These are phyloP conservation scores for Tulasnella sp. DNA, from an alignment of 768 basidiomycete genomes.

Conservation along the genomic window DNA sequence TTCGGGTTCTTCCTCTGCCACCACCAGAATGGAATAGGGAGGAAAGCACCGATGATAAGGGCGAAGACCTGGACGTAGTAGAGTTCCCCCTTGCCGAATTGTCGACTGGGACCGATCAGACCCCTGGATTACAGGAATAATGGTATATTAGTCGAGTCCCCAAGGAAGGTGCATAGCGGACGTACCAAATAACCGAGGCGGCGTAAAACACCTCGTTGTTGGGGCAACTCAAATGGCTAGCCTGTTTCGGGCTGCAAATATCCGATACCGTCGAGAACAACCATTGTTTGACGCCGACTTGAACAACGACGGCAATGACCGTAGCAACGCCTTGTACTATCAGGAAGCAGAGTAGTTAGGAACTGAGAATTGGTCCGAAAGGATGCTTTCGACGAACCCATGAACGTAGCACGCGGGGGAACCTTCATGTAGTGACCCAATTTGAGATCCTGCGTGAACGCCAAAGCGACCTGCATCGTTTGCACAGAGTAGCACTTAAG, in stretches of 20 bases:
- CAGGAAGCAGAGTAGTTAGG: background rate
- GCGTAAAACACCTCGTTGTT: conserved; percentile 42
- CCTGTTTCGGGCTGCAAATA: conserved; percentile 41
- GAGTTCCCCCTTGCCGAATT: conserved; percentile 41
- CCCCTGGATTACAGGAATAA: conserved; percentile 38
- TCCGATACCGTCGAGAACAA: conserved; percentile 42
- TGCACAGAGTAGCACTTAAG: conserved; percentile 43
- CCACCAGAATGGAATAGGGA: conserved; percentile 45
- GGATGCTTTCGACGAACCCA: conserved; percentile 34
- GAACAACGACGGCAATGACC: conserved; percentile 39
- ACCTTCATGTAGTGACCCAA: conserved; percentile 51
- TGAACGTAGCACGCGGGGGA: conserved; percentile 46
- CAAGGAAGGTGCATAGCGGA: background rate
- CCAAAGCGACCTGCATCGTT: conserved; percentile 35
- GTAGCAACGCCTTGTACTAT: conserved; percentile 41
- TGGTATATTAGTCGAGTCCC: background rate
- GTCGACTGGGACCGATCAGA: conserved; percentile 45
- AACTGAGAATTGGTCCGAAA: background rate
- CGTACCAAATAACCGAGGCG: conserved; percentile 45
- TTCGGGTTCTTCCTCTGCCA: conserved; percentile 40
- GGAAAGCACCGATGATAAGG: conserved; percentile 41
- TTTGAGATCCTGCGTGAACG: conserved; percentile 41
- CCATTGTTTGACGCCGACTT: conserved; percentile 43
- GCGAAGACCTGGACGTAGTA: conserved; percentile 45
- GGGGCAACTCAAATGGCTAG: conserved; percentile 43